Base-by-base conservation (phyloP, 352 stramenopile species). In the Globisporangium megalacanthum region DNA sequence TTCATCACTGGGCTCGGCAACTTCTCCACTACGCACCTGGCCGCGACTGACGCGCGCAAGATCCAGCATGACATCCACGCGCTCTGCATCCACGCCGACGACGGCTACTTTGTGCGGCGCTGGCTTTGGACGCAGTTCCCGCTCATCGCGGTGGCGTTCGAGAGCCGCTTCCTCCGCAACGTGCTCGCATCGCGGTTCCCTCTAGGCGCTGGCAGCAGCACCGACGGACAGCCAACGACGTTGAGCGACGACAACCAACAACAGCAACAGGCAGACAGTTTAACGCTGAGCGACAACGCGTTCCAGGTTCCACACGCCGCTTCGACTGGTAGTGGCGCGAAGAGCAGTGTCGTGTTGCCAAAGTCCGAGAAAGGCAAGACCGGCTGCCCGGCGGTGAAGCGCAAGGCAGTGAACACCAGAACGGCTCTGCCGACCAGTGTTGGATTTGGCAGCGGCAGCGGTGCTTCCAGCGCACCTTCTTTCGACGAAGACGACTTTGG, bases 111-210 rank as follows among this genome's bases (percentile, higher is more conserved):
- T 33, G 78, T 92, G 49, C 78, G 72, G 17, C 71, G 84, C 36
- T 94, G 84, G 84, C 75, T 94, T 33, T 94, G 84, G 84, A 86
- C 78, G 10, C 84, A 94, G 64, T 94, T 94, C 56, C 84, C 84
- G n/a, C 68, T 94, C 11, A 76, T 94, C n/a, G 82, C 55, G 0
- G 69, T 86, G 39, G 80, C 84, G 20, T 92, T 94, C 48, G 84
- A 89, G 51, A 84, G 66, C 35, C 71, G 78, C 2, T 83, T 92
- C 44, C 65, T 90, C 9, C 73, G 70, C 13, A 79, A 54, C 31
- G 50, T 70, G 46, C 54, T 67, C 49, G 59, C 52, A 9, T 50
- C 54, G 50, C 45, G 54, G 4, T 58, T 58, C n/a, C 49, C 56
- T 39, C 25, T 17, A 7, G 54, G 19, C 31, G 50, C 41, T 25